Evolutionary conservation across 495 filamentous ascomycete genomes (phyloP).

Genomic region (Emericellopsis terricola): DNA sequence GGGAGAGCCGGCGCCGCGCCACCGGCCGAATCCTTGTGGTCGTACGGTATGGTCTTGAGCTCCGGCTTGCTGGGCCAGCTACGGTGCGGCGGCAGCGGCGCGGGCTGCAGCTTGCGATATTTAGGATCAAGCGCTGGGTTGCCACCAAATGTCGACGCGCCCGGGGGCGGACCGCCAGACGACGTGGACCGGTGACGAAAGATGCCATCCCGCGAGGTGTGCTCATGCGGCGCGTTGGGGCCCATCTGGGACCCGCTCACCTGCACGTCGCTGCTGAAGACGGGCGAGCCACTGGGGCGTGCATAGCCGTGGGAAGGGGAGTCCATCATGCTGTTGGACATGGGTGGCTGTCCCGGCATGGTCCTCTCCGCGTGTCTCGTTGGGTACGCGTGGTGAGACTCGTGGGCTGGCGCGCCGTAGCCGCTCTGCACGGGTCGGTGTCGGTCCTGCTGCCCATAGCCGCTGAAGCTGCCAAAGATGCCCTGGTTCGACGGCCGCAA

Average conservation of each 20-base stretch:
- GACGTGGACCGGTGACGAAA: slow-evolving; percentile 3
- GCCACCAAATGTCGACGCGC: slow-evolving; percentile 10
- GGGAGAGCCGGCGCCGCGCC: slow-evolving; percentile 25
- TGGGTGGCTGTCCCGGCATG: not conserved
- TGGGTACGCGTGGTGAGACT: too few species aligned
- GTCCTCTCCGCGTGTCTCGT: not conserved
- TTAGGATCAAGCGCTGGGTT: slow-evolving; percentile 7
- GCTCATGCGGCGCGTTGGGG: slow-evolving; percentile 6
- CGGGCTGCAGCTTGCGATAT: slow-evolving; percentile 29
- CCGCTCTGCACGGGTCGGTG: slow-evolving; percentile 21
- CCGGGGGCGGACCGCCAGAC: slow-evolving; percentile 8
- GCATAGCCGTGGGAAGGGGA: not conserved
- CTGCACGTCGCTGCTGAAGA: not conserved
- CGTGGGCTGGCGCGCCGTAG: slow-evolving; percentile 7
- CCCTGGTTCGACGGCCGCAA: slow-evolving; percentile 6
- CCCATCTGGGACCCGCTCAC: slow-evolving; percentile 5
- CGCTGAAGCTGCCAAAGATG: too few species aligned
- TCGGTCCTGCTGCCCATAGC: slow-evolving; percentile 16
- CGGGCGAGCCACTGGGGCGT: not conserved
- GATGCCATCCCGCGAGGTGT: slow-evolving; percentile 4
- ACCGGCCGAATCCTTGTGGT: slow-evolving; percentile 27
- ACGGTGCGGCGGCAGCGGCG: slow-evolving; percentile 26
- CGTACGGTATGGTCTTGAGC: slow-evolving; percentile 27
- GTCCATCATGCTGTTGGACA: slow-evolving; percentile 1
- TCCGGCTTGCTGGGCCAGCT: slow-evolving; percentile 21